Percentiles rank a stretch among this genome's conserved stretches.
Conservation (phyloP, 2,329 filamentous ascomycete species). For the Botrytis pseudocinerea region DNA sequence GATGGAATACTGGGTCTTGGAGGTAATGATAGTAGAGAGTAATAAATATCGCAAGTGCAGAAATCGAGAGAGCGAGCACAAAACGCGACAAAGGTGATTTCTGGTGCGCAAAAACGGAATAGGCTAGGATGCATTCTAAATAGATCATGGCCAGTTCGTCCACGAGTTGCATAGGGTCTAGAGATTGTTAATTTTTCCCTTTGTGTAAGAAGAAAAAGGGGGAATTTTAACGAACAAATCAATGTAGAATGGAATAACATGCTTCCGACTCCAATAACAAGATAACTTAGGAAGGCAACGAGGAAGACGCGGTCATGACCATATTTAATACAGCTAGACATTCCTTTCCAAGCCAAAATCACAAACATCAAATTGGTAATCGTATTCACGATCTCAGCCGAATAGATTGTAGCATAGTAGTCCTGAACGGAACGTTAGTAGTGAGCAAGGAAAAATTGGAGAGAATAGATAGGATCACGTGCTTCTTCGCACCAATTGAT, state of each 20-base stretch:
- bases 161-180: conserved; percentile 7
- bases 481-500: conserved; percentile 18
- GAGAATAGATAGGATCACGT: not conserved
- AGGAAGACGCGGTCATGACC: not conserved
- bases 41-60: not conserved
- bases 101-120: not conserved
- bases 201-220: not conserved
- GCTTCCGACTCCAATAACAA: conserved; percentile 4
- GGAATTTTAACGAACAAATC: not conserved
- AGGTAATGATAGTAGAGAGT: conserved; percentile 11
- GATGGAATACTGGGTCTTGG: conserved; percentile 5
- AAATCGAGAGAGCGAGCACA: not conserved
- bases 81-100: not conserved
- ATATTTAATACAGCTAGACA: conserved; percentile 2
- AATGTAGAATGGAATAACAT: conserved; percentile 6
- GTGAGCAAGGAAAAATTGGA: no score
- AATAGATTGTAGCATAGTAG: conserved; percentile 12
- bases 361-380: conserved; percentile 13
- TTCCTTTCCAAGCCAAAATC: conserved; percentile 5
- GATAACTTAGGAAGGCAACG: not conserved
- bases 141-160: conserved; percentile 13
- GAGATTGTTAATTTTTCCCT: not conserved
- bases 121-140: not conserved
- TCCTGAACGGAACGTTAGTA: not conserved
- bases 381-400: conserved; percentile 1